Percentiles rank a stretch among this genome's conserved stretches.
Conservation (phyloP, 805 yeast species). For the Candida ficus region DNA sequence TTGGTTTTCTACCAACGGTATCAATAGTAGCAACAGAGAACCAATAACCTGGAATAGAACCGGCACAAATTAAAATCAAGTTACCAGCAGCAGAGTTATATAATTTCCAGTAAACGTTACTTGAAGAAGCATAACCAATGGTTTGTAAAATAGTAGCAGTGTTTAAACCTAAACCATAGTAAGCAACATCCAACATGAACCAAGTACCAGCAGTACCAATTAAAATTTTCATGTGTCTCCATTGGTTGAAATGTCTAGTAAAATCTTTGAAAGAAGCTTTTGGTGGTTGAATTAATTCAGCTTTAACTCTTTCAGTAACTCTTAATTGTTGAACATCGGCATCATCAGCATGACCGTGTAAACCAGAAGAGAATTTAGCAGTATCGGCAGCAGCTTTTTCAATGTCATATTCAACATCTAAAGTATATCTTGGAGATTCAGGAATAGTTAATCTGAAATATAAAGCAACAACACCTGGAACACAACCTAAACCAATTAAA, state of each 20-base stretch:
- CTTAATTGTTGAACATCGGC: slow-evolving; percentile 40
- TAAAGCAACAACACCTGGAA: slow-evolving; percentile 79
- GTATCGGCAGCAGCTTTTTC: slow-evolving; percentile 53
- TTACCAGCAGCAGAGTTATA: slow-evolving; percentile 87
- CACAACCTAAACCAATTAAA: slow-evolving; percentile 81
- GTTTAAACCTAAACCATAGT: slow-evolving; percentile 84
- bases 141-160: slow-evolving; percentile 73
- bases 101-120: slow-evolving; percentile 63
- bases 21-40: slow-evolving; percentile 74
- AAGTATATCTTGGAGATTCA: slow-evolving; percentile 88
- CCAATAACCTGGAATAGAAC: slow-evolving; percentile 95
- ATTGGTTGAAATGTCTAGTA: slow-evolving; percentile 66
- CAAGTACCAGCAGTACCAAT: slow-evolving; percentile 89
- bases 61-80: slow-evolving; percentile 88
- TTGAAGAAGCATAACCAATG: slow-evolving; percentile 75
- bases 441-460: slow-evolving; percentile 93
- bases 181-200: slow-evolving; percentile 88
- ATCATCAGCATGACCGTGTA: slow-evolving; percentile 43
- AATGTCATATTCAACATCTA: slow-evolving; percentile 63
- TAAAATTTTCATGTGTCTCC: slow-evolving; percentile 79
- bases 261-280: slow-evolving; percentile 80
- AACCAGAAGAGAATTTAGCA: slow-evolving; percentile 45
- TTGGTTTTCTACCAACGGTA: slow-evolving; percentile 76
- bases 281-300: slow-evolving; percentile 57
- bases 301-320: slow-evolving; percentile 46